These are phyloP conservation scores for Jacaranda copaia DNA, from an alignment of 257 asterid species.

Conservation along the genomic window DNA sequence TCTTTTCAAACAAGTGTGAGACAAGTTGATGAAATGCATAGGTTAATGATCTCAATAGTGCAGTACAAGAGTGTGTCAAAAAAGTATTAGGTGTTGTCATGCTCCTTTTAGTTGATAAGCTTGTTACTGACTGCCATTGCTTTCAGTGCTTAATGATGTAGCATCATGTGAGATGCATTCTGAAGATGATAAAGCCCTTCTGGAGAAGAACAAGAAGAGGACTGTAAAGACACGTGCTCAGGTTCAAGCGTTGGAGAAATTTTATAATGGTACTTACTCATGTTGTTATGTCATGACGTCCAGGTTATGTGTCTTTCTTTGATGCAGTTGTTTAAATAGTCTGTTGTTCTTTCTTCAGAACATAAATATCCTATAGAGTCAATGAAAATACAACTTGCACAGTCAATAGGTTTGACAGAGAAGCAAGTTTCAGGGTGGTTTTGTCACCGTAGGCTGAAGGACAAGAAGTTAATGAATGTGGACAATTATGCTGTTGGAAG, in stretches of 20 bases:
- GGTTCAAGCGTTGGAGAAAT: constrained; percentile 72
- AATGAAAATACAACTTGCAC: constrained; percentile 76
- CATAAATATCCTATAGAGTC: constrained; percentile 83
- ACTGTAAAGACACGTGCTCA: constrained; percentile 73
- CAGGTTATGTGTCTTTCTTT: not conserved
- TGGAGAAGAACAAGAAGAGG: constrained; percentile 68
- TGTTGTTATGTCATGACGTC: constrained; percentile 24
- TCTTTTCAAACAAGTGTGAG: no score
- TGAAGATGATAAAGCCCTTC: constrained; percentile 62
- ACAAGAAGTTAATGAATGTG: constrained; percentile 65
- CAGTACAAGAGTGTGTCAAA: no score
- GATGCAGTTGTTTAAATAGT: constrained; percentile 22
- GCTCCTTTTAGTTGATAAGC: constrained; percentile 17
- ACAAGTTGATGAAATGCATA: no score
- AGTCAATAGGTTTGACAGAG: constrained; percentile 84
- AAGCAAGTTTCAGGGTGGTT: constrained; percentile 98
- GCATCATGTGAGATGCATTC: constrained; percentile 58
- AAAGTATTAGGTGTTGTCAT: not conserved
- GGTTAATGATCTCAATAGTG: no score
- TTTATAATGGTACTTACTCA: constrained; percentile 59
- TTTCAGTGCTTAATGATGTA: constrained; percentile 33
- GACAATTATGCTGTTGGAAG: constrained; percentile 52
- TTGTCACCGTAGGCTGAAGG: constrained; percentile 94
- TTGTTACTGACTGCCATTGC: constrained; percentile 11
- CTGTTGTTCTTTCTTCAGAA: constrained; percentile 48